phyloP scores from a whole-genome alignment of 768 basidiomycete genomes.

The Lentinula sp. region DNA sequence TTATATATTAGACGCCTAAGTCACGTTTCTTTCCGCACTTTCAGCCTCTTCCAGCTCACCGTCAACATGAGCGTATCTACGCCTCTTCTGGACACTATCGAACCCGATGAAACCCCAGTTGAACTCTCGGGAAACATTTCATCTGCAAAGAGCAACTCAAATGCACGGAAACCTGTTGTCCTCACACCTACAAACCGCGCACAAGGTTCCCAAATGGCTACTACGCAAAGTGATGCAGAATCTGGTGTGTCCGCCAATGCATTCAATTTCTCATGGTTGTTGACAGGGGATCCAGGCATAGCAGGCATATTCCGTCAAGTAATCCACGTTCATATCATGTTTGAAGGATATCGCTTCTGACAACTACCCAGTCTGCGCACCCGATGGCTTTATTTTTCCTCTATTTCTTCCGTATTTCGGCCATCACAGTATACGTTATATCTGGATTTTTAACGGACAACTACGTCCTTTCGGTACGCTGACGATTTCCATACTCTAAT shows the following conservation, averaged over 20 bases:
- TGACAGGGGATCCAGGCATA: slow-evolving; percentile 40
- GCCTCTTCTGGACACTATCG: slow-evolving; percentile 76
- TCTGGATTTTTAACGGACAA: slow-evolving; percentile 86
- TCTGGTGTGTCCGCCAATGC: slow-evolving; percentile 43
- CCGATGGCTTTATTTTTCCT: slow-evolving; percentile 82
- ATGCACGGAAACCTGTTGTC: slow-evolving; percentile 40
- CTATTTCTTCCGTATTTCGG: slow-evolving; percentile 81
- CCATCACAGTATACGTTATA: slow-evolving; percentile 91
- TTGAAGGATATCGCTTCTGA: slow-evolving; percentile 1
- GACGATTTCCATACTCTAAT: background rate
- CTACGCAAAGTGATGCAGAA: slow-evolving; percentile 64
- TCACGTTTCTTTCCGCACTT: background rate
- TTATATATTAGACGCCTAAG: background rate
- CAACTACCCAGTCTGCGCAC: slow-evolving; percentile 60
- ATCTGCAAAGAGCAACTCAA: slow-evolving; percentile 18
- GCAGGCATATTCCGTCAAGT: slow-evolving; percentile 77
- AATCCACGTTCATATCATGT: slow-evolving; percentile 9
- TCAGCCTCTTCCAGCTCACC: background rate
- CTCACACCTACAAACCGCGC: slow-evolving; percentile 48
- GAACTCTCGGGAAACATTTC: slow-evolving; percentile 28
- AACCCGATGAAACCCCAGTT: slow-evolving; percentile 67
- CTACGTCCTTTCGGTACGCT: slow-evolving; percentile 85
- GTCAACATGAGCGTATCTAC: slow-evolving; percentile 50
- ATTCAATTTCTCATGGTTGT: background rate
- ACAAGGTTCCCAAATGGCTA: slow-evolving; percentile 36